Evolutionary conservation across 768 basidiomycete genomes (phyloP).

Genomic region (Heimioporus sp.): DNA sequence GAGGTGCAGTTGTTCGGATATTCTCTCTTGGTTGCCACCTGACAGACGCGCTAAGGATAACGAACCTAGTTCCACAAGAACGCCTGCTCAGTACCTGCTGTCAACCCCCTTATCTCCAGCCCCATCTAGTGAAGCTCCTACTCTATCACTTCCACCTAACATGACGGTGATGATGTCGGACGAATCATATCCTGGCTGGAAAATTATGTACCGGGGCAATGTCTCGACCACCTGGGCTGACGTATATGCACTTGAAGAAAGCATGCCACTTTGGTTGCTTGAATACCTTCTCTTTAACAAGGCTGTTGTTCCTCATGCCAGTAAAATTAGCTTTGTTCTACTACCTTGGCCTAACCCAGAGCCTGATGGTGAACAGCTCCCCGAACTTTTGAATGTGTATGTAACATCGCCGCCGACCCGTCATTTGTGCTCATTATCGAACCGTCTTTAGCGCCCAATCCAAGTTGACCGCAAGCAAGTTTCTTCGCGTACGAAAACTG

Average conservation of each 20-base stretch:
- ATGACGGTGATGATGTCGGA: conserved; percentile 78
- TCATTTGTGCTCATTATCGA: background rate
- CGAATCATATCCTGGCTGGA: conserved; percentile 74
- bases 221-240: conserved; percentile 59
- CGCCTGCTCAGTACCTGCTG: conserved; percentile 54
- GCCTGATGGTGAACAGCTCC: conserved; percentile 57
- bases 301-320: conserved; percentile 46
- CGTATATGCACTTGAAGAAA: conserved; percentile 59
- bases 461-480: conserved; percentile 85
- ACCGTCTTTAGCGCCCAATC: conserved; percentile 57
- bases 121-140: conserved; percentile 67
- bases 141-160: conserved; percentile 52
- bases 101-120: conserved; percentile 64
- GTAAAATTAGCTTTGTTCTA: conserved; percentile 88
- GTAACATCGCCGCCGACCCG: conserved; percentile 27
- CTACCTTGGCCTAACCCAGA: conserved; percentile 70
- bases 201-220: conserved; percentile 71
- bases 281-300: conserved; percentile 81
- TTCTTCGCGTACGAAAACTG: conserved; percentile 83
- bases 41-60: conserved; percentile 19
- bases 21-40: background rate
- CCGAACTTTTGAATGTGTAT: conserved; percentile 84
- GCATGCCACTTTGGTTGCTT: conserved; percentile 84
- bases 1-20: conserved; percentile 24
- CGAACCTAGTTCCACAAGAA: conserved; percentile 36